Evolutionary conservation across 2,329 filamentous ascomycete genomes (phyloP), one percentile per base, ranked within the genome.

Genomic region (Ophiostoma tasmaniense): DNA sequence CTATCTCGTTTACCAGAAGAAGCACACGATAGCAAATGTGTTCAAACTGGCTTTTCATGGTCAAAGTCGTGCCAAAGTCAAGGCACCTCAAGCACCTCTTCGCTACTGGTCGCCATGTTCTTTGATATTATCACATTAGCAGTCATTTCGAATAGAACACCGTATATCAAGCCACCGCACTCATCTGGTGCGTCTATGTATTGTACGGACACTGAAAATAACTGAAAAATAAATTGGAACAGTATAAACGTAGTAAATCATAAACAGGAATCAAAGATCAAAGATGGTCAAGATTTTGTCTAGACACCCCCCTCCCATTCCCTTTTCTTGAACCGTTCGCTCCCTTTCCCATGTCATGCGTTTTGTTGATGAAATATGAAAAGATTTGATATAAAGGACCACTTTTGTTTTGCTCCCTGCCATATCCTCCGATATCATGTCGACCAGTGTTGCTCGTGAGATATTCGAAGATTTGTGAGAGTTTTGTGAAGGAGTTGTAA

Each of bases 231-330:
- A 25, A 13, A 25, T 13, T 59, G 22, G 37, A 37, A 37, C 62
- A 64, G 65, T 45, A 55, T 25, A 69, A 66, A 66, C 8, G 35
- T 22, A 64, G 50, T 37, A 33, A 30, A 37, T 50, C 42, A 61
- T 33, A 65, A 8, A 66, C 8, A 69, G 55, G 37, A n/a, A 64
- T 25, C 25, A 66, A 65, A 59, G 28, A 64, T 25, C 25, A 66
- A 65, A 59, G 37, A 69, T 69, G 67, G 64, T 42, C 42, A 52
- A 52, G 45, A 28, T 64, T 64, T 69, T 69, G 68, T 69, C 68
- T 69, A 69, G 52, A 67, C 68, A 69, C 13, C 20, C 30, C 39
- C 39, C 45, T 55, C 30, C 35, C 45, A 66, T 67, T 66, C 55
- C 66, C 68, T 39, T 39, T 69, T 69, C 20, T 50, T 37, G 33